These are phyloP conservation scores for Lumnitzera racemosa DNA, from an alignment of 345 rosid genomes.

Conservation along the genomic window DNA sequence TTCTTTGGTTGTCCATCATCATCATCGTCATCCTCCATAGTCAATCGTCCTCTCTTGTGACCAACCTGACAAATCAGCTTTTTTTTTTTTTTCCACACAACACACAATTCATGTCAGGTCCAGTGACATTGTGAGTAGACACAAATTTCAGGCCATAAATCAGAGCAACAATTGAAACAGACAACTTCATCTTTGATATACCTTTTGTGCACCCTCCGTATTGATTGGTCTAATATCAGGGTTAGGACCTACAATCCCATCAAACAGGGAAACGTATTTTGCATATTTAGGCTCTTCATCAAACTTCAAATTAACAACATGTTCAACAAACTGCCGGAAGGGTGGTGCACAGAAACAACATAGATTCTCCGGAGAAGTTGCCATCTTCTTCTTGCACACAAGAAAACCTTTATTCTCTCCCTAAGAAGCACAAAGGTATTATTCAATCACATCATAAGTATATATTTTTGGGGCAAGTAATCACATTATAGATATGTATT, in stretches of 20 bases:
- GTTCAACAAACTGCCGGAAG: conserved; percentile 54
- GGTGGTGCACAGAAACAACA: conserved; percentile 60
- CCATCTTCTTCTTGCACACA: conserved; percentile 79
- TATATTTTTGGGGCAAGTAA: background rate
- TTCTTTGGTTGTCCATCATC: conserved; percentile 63
- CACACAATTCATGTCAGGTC: background rate
- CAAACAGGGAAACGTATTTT: conserved; percentile 53
- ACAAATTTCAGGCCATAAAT: background rate
- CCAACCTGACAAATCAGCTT: conserved; percentile 63
- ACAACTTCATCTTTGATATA: conserved; percentile 10
- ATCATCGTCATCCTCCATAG: conserved; percentile 49
- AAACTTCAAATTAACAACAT: conserved; percentile 61
- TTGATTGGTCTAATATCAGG: conserved; percentile 49
- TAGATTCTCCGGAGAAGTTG: conserved; percentile 45
- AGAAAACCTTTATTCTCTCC: conserved; percentile 71
- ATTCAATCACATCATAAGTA: background rate
- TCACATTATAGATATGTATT: background rate
- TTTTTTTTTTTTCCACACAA: background rate
- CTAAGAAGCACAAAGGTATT: conserved; percentile 19
- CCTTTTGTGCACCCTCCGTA: conserved; percentile 72
- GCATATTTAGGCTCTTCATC: conserved; percentile 65
- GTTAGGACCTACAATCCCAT: conserved; percentile 49
- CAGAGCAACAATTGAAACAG: conserved; percentile 1
- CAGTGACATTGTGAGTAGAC: background rate
- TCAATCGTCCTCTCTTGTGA: conserved; percentile 54